Evolutionary conservation across 352 stramenopile genomes (phyloP).

Genomic region (Phytophthora chlamydospora): DNA sequence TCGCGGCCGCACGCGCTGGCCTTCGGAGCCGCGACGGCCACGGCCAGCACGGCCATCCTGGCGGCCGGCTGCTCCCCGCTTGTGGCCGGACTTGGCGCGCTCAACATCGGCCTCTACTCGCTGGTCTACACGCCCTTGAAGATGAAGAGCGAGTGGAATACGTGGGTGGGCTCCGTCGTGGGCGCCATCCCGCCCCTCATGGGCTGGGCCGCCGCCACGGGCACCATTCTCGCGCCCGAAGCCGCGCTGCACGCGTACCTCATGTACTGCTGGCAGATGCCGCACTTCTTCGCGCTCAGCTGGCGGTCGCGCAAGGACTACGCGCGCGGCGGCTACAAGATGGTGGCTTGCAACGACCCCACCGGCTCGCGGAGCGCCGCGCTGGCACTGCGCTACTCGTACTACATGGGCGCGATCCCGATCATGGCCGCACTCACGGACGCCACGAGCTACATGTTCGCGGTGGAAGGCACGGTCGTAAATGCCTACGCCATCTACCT

Average conservation of each 20-base stretch:
- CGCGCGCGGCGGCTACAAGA: slow-evolving; percentile 92
- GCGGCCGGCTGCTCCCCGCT: slow-evolving; percentile 94
- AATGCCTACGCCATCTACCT: slow-evolving; percentile 97
- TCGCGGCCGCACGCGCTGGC: slow-evolving; percentile 77
- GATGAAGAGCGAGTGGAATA: slow-evolving; percentile 96
- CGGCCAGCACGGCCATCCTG: slow-evolving; percentile 91
- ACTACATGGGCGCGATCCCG: slow-evolving; percentile 95
- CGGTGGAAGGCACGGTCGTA: slow-evolving; percentile 95
- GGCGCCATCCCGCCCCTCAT: slow-evolving; percentile 98
- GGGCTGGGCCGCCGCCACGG: slow-evolving; percentile 97
- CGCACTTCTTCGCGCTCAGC: slow-evolving; percentile 99
- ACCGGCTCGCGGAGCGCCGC: slow-evolving; percentile 92
- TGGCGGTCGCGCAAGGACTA: slow-evolving; percentile 97
- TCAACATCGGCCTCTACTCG: slow-evolving; percentile 98
- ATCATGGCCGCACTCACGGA: slow-evolving; percentile 91
- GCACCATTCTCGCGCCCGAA: slow-evolving; percentile 73
- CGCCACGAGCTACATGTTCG: slow-evolving; percentile 99
- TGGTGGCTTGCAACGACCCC: slow-evolving; percentile 94
- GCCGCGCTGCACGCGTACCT: slow-evolving; percentile 81
- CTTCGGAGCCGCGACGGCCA: slow-evolving; percentile 87
- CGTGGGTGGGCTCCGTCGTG: slow-evolving; percentile 98
- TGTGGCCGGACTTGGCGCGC: slow-evolving; percentile 93
- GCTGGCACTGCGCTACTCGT: slow-evolving; percentile 94
- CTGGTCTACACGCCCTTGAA: slow-evolving; percentile 99
- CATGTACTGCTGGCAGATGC: slow-evolving; percentile 99